Evolutionary conservation across 2,329 filamentous ascomycete genomes (phyloP).

Genomic region (Penicillium griseofulvum): DNA sequence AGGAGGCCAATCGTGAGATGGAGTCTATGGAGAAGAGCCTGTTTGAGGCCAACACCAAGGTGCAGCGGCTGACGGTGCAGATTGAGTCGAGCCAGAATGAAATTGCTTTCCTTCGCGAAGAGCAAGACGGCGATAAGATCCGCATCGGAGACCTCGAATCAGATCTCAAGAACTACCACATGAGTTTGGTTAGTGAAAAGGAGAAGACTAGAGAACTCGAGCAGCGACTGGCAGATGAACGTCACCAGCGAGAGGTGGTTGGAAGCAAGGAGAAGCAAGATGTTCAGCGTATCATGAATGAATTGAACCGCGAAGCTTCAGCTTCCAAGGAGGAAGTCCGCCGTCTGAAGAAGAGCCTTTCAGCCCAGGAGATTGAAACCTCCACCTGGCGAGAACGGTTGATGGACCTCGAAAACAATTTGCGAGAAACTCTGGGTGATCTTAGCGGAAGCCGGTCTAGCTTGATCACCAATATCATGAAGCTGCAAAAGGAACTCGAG

Average conservation of each 20-base stretch:
- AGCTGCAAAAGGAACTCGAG: conserved; percentile 84
- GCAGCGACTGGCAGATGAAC: conserved; percentile 72
- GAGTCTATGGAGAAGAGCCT: conserved; percentile 82
- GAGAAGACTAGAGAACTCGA: conserved; percentile 72
- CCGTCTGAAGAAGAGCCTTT: conserved; percentile 76
- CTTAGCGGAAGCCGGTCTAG: conserved; percentile 81
- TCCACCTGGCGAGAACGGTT: conserved; percentile 88
- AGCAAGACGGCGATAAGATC: conserved; percentile 97
- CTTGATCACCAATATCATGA: conserved; percentile 80
- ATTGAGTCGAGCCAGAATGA: conserved; percentile 90
- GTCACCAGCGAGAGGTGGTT: conserved; percentile 81
- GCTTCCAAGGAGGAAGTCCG: conserved; percentile 82
- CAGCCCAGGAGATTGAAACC: conserved; percentile 81
- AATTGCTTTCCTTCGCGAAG: conserved; percentile 90
- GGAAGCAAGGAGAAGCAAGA: conserved; percentile 90
- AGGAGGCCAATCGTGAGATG: conserved; percentile 80
- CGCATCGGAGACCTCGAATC: conserved; percentile 93
- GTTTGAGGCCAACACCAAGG: conserved; percentile 80
- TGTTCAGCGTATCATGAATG: conserved; percentile 87
- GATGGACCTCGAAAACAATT: conserved; percentile 82
- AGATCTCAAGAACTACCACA: conserved; percentile 73
- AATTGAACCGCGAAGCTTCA: conserved; percentile 81
- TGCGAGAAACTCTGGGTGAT: conserved; percentile 84
- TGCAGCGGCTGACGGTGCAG: conserved; percentile 82
- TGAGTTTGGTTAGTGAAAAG: conserved; percentile 77